Evolutionary conservation across 768 basidiomycete species (phyloP).

Genomic region (Royoungia palumana): DNA sequence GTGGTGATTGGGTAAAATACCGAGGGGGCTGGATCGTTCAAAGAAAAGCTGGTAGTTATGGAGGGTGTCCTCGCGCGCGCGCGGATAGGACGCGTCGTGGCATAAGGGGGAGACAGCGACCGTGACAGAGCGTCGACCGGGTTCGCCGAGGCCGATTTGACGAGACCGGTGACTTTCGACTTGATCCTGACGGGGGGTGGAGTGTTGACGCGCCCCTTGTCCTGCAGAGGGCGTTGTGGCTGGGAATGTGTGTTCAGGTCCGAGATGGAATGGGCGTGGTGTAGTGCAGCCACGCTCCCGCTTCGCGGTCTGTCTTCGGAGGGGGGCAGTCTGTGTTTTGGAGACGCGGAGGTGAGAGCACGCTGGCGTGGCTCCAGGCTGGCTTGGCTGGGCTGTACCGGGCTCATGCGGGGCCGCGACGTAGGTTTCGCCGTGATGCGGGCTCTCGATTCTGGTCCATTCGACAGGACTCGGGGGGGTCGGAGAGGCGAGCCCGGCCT

Average conservation of each 20-base stretch:
- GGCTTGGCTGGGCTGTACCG: constrained; percentile 7
- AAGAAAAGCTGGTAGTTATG: constrained; percentile 25
- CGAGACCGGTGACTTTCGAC: constrained; percentile 56
- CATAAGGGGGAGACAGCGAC: constrained; percentile 32
- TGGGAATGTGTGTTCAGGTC: constrained; percentile 16
- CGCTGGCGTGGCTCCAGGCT: constrained; percentile 31
- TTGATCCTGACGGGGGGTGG: constrained; percentile 46
- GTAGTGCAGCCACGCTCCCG: constrained; percentile 25
- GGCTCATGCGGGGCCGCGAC: constrained; percentile 17
- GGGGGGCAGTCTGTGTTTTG: constrained; percentile 27
- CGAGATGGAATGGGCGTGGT: constrained; percentile 26
- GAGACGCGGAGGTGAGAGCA: constrained; percentile 22
- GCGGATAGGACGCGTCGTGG: constrained; percentile 29
- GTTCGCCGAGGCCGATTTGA: constrained; percentile 29
- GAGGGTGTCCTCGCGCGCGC: constrained; percentile 28
- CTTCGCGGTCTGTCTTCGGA: constrained; percentile 33
- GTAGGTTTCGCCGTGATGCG: constrained; percentile 31
- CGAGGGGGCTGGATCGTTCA: constrained; percentile 27
- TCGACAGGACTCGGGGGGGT: constrained; percentile 34
- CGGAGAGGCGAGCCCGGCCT: constrained; percentile 38
- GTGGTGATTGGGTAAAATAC: constrained; percentile 58
- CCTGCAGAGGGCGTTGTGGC: constrained; percentile 11
- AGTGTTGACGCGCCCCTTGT: constrained; percentile 11
- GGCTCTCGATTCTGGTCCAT: constrained; percentile 25
- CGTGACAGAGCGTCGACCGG: constrained; percentile 36